Base-by-base conservation (phyloP, 148 eudicot genomes). In the Diospyros lotus region DNA sequence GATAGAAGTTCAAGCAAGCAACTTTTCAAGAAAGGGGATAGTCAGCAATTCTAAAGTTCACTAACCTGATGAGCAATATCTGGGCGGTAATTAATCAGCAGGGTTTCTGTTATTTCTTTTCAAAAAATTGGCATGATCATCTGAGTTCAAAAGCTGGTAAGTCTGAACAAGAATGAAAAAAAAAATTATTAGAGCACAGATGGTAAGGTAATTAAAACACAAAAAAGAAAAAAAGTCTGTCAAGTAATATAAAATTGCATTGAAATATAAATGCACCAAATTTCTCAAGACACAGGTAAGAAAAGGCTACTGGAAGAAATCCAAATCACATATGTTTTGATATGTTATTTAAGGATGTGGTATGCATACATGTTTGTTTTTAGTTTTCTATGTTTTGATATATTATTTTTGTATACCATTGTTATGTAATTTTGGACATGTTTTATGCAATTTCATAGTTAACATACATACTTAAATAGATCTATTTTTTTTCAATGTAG, bases 41-140 rank as follows among this genome's bases (percentile, higher is more conserved):
- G 56, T 1, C 38, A n/a, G 61, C 54, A 50, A 53, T 54, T 15
- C 62, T 2, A 17, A 58, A 80, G 39, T 78, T 54, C 44, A 51
- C 83, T 62, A 76, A 92, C 97, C 94, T 90, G 97, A 79, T 92
- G 93, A 81, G 87, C 89, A 76, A 95, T 95, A 84, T 95, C 99
- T 9, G 97, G 97, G 73, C 97, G 86, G 86, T 88, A 95, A n/a
- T n/a, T n/a, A n/a, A 39, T 92, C 93, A 68, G 88, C 91, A 54
- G 97, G 96, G 70, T 95, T 87, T 81, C 81, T 83, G 73, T 83
- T 86, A 71, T 90, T 89, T 77, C 83, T 90, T 79, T 66, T 73
- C 68, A 92, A 73, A 72, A 87, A 95, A 84, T 87, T 85, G 51
- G 90, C 83, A 84, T 95, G 98, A 43, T 95, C 91, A 64, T 95